Percentiles rank a stretch among this genome's conserved stretches.
Conservation (phyloP, 345 rosid species). For the Tarenaya hassleriana region DNA sequence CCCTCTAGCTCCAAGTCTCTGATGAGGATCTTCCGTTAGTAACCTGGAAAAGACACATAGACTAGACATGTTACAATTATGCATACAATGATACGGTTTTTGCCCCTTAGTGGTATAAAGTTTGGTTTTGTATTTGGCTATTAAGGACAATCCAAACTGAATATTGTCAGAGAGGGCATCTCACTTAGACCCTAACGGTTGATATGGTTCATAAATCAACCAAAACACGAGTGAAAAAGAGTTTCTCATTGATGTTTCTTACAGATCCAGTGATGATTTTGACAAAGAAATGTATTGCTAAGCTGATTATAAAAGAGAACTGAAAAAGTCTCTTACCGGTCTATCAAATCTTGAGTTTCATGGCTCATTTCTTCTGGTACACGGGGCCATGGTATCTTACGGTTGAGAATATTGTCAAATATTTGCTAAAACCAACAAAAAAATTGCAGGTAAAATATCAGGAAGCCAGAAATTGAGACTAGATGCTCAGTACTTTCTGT, state of each 20-base stretch:
- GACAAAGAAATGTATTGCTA: neutral
- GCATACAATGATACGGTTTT: slow-evolving; percentile 1
- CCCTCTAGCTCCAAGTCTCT: slow-evolving; percentile 95
- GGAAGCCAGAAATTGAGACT: neutral
- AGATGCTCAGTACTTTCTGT: slow-evolving; percentile 2
- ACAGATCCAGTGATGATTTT: neutral
- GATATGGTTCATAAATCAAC: slow-evolving; percentile 9
- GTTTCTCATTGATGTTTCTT: slow-evolving; percentile 5
- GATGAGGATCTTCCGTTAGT: slow-evolving; percentile 94
- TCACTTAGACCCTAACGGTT: neutral
- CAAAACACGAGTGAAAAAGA: slow-evolving; percentile 1
- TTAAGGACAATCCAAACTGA: neutral
- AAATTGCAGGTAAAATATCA: slow-evolving; percentile 15
- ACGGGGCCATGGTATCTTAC: slow-evolving; percentile 94
- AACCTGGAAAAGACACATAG: slow-evolving; percentile 43
- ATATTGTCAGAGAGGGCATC: slow-evolving; percentile 9
- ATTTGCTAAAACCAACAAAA: slow-evolving; percentile 57
- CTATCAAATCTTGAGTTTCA: slow-evolving; percentile 80
- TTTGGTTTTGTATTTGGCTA: slow-evolving; percentile 3
- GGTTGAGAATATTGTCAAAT: slow-evolving; percentile 96
- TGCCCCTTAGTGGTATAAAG: slow-evolving; percentile 1
- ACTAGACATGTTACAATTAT: slow-evolving; percentile 14
- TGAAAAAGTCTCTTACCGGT: slow-evolving; percentile 49
- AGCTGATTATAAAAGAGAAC: neutral
- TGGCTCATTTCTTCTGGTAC: slow-evolving; percentile 79